Conservation (phyloP, 768 basidiomycete genomes). For the Amanita pallidorosea region DNA sequence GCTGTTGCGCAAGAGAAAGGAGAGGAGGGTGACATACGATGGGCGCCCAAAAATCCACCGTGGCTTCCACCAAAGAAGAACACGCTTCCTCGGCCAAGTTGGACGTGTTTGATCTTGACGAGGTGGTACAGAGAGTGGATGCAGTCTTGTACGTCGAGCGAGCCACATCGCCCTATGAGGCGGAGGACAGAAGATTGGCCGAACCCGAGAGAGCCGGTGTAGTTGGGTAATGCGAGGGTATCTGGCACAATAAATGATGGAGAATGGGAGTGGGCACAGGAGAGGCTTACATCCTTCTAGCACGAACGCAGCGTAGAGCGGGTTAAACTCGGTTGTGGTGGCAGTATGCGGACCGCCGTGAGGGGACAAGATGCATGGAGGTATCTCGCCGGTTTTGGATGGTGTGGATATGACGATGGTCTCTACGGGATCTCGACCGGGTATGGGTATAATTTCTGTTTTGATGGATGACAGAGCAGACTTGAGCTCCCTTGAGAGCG, state of each 20-base stretch:
- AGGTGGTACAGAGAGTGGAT: constrained; percentile 43
- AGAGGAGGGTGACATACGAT: constrained; percentile 29
- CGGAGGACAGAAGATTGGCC: constrained; percentile 49
- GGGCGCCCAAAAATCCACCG: constrained; percentile 53
- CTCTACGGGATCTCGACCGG: neutral
- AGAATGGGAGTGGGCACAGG: neutral
- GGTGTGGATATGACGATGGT: neutral
- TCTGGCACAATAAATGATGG: constrained; percentile 18
- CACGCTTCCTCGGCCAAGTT: constrained; percentile 39
- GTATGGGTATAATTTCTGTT: neutral
- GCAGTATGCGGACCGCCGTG: constrained; percentile 59
- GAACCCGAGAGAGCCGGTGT: constrained; percentile 58
- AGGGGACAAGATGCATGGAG: constrained; percentile 34
- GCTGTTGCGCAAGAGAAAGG: constrained; percentile 22
- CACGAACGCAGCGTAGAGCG: constrained; percentile 32
- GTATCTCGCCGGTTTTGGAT: neutral
- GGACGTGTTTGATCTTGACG: constrained; percentile 36
- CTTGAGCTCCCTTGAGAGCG: constrained; percentile 21
- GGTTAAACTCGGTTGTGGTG: constrained; percentile 34
- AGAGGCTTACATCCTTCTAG: constrained; percentile 51
- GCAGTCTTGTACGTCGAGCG: constrained; percentile 57
- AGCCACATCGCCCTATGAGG: constrained; percentile 49
- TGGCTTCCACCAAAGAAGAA: constrained; percentile 60
- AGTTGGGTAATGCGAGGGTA: constrained; percentile 51
- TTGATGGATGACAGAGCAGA: constrained; percentile 27